These are phyloP conservation scores for Mortierella hygrophila DNA, from an alignment of 192 early-diverging fungal species.

Conservation along the genomic window DNA sequence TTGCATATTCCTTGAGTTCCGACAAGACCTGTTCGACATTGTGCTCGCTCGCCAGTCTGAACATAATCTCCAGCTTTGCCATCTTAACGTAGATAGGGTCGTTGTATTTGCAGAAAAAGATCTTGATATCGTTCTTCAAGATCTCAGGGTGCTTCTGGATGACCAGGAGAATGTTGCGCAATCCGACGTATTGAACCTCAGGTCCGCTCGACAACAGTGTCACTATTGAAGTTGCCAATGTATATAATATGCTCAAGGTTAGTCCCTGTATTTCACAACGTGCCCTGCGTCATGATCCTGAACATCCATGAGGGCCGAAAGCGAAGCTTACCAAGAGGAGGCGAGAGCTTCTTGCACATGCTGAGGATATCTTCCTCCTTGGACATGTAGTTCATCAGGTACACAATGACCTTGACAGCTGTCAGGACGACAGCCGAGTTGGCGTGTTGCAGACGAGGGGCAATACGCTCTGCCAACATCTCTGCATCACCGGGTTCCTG, in stretches of 20 bases:
- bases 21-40: conserved; percentile 91
- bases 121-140: conserved; percentile 92
- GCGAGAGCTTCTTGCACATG: conserved; percentile 88
- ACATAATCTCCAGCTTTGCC: conserved; percentile 96
- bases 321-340: conserved; percentile 79
- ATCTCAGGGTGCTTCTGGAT: conserved; percentile 92
- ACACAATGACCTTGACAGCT: conserved; percentile 90
- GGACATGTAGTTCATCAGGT: conserved; percentile 94
- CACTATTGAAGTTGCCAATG: conserved; percentile 61
- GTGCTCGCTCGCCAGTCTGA: conserved; percentile 83
- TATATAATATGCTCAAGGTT: not conserved
- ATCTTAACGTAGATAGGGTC: conserved; percentile 99
- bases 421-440: conserved; percentile 93
- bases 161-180: conserved; percentile 96
- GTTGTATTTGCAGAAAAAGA: conserved; percentile 99
- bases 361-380: conserved; percentile 80
- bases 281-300: not conserved
- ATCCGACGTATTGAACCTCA: conserved; percentile 97
- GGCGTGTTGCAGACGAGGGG: conserved; percentile 93
- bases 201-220: conserved; percentile 90
- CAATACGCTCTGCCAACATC: conserved; percentile 89
- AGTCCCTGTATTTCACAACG: not conserved
- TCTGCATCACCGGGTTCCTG: conserved; percentile 92
- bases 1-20: conserved; percentile 94
- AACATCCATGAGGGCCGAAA: not conserved